phyloP scores from a whole-genome alignment of 345 rosid species.

The Laguncularia racemosa region DNA sequence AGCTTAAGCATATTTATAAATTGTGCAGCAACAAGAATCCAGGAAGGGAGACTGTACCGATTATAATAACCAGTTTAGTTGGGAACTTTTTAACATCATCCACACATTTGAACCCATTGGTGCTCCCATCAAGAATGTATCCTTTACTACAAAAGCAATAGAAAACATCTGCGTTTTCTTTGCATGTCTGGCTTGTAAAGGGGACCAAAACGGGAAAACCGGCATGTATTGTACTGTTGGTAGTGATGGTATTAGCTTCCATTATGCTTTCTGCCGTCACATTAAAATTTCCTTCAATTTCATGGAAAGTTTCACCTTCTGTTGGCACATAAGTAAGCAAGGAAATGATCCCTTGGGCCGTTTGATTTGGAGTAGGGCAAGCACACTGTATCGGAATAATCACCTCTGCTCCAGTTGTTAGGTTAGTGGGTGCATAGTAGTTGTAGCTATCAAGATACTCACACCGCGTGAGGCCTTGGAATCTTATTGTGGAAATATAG shows the following conservation, averaged over 20 bases:
- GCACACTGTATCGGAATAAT: constrained; percentile 12
- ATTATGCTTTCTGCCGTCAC: constrained; percentile 17
- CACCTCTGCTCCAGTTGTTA: constrained; percentile 15
- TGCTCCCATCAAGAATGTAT: not conserved
- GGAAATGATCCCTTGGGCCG: constrained; percentile 30
- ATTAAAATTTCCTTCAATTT: constrained; percentile 35
- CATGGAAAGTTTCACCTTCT: constrained; percentile 28
- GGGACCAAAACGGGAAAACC: constrained; percentile 66
- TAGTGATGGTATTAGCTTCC: constrained; percentile 40
- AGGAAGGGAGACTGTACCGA: not conserved
- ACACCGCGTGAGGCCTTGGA: constrained; percentile 18
- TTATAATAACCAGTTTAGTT: not conserved
- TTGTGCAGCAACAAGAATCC: no score
- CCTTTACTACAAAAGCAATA: constrained; percentile 10
- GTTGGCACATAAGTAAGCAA: constrained; percentile 37
- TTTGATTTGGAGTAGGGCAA: constrained; percentile 33
- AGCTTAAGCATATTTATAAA: no score
- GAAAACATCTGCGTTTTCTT: not conserved
- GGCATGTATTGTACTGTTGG: constrained; percentile 18
- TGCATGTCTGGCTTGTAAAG: constrained; percentile 11
- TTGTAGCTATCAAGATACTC: constrained; percentile 2
- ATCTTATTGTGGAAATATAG: not conserved
- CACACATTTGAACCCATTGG: not conserved
- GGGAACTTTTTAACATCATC: constrained; percentile 7
- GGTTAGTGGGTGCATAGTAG: not conserved